Conservation (phyloP, 2,329 filamentous ascomycete genomes). For the Penicillium sp. region DNA sequence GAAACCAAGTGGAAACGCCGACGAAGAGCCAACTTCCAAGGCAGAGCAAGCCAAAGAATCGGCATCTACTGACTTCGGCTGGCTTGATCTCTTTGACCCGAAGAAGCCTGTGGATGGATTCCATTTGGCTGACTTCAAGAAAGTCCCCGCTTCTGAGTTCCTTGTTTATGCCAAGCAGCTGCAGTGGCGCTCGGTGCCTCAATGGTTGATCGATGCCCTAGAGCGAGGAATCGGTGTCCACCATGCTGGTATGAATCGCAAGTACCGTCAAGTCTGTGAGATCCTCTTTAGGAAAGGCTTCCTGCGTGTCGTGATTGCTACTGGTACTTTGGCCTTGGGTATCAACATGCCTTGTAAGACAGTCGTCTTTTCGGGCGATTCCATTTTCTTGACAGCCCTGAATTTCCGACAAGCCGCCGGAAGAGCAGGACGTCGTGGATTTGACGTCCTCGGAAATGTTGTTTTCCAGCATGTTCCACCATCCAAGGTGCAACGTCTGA, state of each 20-base stretch:
- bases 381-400: conserved; percentile 69
- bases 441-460: conserved; percentile 77
- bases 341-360: conserved; percentile 86
- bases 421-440: conserved; percentile 75
- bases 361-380: conserved; percentile 73
- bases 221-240: conserved; percentile 71
- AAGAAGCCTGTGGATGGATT: conserved; percentile 53
- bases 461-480: conserved; percentile 68
- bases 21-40: conserved; percentile 49
- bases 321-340: conserved; percentile 72
- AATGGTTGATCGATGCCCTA: conserved; percentile 58
- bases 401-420: conserved; percentile 76
- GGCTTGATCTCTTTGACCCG: conserved; percentile 67
- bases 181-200: conserved; percentile 48
- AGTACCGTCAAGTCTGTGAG: conserved; percentile 65
- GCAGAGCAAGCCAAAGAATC: conserved; percentile 58
- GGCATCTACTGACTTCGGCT: conserved; percentile 55
- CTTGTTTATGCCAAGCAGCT: conserved; percentile 55
- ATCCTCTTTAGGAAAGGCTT: conserved; percentile 59
- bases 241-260: conserved; percentile 76
- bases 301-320: conserved; percentile 69
- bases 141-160: conserved; percentile 59
- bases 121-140: conserved; percentile 62
- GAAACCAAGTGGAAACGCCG: conserved; percentile 37
- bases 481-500: conserved; percentile 64